These are phyloP conservation scores for Blastomyces silverae DNA, from an alignment of 2,329 filamentous ascomycete species.

Conservation along the genomic window DNA sequence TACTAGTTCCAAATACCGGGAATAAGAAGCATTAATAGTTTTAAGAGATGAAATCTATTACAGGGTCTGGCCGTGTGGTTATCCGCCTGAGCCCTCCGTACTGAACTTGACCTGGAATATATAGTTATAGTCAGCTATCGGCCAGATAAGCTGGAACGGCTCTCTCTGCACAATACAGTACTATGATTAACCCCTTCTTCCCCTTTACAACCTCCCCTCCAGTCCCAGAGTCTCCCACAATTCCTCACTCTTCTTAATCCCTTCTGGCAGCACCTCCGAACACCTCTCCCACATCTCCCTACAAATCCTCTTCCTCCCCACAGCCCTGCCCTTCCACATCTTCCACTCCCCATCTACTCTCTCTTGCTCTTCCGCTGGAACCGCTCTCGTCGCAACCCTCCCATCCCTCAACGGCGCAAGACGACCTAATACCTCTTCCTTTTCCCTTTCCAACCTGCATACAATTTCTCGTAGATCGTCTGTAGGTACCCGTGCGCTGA, in stretches of 20 bases:
- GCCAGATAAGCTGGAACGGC: too few species aligned
- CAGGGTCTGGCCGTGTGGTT: too few species aligned
- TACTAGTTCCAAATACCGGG: too few species aligned
- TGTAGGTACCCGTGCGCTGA: constrained; percentile 47
- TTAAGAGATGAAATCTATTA: too few species aligned
- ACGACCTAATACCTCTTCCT: constrained; percentile 35
- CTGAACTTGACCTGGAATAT: too few species aligned
- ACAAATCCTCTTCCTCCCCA: constrained; percentile 44
- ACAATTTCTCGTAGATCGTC: constrained; percentile 45
- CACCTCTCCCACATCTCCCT: constrained; percentile 47
- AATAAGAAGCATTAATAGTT: too few species aligned
- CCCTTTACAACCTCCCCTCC: constrained; percentile 31
- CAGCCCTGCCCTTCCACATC: constrained; percentile 39
- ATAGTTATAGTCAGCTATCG: too few species aligned
- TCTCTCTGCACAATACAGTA: too few species aligned
- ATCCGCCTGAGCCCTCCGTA: too few species aligned
- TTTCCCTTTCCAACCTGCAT: constrained; percentile 41
- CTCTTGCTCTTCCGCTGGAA: constrained; percentile 45
- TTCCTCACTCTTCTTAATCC: constrained; percentile 41
- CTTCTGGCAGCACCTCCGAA: constrained; percentile 44
- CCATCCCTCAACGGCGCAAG: constrained; percentile 40
- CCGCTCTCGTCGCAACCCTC: constrained; percentile 32
- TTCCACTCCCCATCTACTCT: constrained; percentile 44
- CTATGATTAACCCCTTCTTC: not conserved
- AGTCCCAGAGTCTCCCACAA: constrained; percentile 45